Evolutionary conservation across 441 rosid genomes (phyloP).

Genomic region (Euphorbia celastroides): DNA sequence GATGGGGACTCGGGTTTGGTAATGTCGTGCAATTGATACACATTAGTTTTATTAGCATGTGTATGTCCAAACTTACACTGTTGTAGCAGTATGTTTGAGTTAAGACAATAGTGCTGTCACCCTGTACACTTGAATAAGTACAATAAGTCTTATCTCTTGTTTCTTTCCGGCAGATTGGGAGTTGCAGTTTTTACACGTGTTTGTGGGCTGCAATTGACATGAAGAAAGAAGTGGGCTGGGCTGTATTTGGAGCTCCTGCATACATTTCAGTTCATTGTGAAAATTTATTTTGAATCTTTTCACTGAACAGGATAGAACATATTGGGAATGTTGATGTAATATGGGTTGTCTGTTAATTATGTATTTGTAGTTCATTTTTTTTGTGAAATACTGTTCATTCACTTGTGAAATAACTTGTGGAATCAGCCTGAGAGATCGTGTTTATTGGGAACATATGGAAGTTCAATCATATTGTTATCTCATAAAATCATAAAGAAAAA

Average conservation of each 20-base stretch:
- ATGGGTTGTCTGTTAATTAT: constrained; percentile 18
- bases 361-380: constrained; percentile 26
- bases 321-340: constrained; percentile 20
- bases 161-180: constrained; percentile 25
- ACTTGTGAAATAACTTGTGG: no score
- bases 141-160: not conserved
- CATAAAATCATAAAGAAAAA: no score
- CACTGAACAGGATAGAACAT: constrained; percentile 18
- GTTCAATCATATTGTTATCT: no score
- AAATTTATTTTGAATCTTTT: constrained; percentile 17
- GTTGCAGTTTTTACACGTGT: not conserved
- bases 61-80: not conserved
- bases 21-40: no score
- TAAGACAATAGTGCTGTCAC: not conserved
- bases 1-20: not conserved
- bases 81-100: not conserved
- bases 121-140: no score
- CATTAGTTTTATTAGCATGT: not conserved
- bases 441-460: not conserved
- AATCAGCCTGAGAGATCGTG: not conserved
- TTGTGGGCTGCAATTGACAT: not conserved
- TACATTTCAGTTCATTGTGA: not conserved
- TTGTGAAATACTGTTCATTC: constrained; percentile 13
- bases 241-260: constrained; percentile 17
- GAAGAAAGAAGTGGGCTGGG: constrained; percentile 7